A percentile compares a stretch with the other conserved stretches of the same genome.
These are phyloP conservation scores for Phytopythium kandeliae DNA, from an alignment of 352 stramenopile species.

Conservation along the genomic window DNA sequence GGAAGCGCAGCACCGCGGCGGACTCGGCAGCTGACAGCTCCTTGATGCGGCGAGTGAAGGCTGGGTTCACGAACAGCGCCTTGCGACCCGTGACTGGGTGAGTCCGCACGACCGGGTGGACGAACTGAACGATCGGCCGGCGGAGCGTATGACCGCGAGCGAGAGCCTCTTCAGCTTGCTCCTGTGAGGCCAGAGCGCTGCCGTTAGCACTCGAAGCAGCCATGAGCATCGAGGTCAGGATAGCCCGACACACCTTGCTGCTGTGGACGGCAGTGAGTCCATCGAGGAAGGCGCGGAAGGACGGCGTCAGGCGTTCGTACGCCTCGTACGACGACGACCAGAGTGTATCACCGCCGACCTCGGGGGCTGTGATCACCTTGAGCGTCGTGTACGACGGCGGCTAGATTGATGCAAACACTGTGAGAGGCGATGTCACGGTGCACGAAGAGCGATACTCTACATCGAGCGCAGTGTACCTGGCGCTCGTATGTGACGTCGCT, in stretches of 20 bases:
- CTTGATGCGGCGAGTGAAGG: conserved; percentile 22
- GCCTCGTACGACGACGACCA: conserved; percentile 36
- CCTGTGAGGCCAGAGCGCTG: neutral
- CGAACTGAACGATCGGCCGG: conserved; percentile 13
- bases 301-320: conserved; percentile 19
- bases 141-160: conserved; percentile 9
- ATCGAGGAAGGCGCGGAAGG: conserved; percentile 15
- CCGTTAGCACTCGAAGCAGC: neutral
- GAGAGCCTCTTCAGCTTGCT: conserved; percentile 14
- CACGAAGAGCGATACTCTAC: too few relatives aligned
- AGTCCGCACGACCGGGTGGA: conserved; percentile 23
- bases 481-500: conserved; percentile 23
- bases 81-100: conserved; percentile 28
- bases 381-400: conserved; percentile 29
- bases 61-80: conserved; percentile 23
- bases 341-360: conserved; percentile 29
- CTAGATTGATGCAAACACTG: neutral
- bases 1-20: conserved; percentile 8
- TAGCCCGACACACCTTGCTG: neutral
- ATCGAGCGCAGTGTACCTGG: conserved; percentile 6
- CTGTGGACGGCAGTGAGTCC: conserved; percentile 21
- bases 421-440: neutral
- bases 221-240: neutral
- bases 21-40: conserved; percentile 22
- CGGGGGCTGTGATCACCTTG: conserved; percentile 22